Percentiles rank a stretch among this genome's conserved stretches.
Conservation (phyloP, 164 flowering plant genomes). For the Platanus orientalis region DNA sequence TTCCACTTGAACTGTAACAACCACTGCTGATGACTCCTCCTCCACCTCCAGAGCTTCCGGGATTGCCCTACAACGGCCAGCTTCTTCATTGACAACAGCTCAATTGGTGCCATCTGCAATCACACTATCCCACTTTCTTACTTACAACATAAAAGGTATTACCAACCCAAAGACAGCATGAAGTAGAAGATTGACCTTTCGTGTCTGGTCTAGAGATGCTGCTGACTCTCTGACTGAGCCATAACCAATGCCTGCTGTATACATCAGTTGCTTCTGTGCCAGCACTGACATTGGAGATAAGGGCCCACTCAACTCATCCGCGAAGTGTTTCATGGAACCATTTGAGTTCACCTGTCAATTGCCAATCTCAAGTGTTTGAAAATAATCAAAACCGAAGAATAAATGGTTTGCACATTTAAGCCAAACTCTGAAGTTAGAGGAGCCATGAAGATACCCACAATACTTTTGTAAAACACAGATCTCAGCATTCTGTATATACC, state of each 20-base stretch:
- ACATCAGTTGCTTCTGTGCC: conserved; percentile 87
- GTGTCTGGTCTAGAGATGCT: conserved; percentile 47
- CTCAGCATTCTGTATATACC: too few species aligned
- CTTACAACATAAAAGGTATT: background rate
- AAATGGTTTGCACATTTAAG: too few species aligned
- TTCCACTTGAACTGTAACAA: conserved; percentile 94
- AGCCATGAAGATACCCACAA: background rate
- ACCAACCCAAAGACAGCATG: background rate
- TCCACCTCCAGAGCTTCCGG: conserved; percentile 95
- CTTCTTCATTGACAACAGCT: conserved; percentile 73
- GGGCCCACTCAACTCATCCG: conserved; percentile 60
- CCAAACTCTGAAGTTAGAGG: conserved; percentile 9
- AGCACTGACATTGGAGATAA: conserved; percentile 71
- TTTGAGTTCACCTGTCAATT: conserved; percentile 47
- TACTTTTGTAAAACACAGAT: too few species aligned
- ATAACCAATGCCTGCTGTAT: conserved; percentile 79
- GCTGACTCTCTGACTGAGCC: conserved; percentile 55
- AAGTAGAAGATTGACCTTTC: conserved; percentile 44
- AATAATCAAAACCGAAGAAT: too few species aligned
- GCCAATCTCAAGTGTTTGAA: too few species aligned
- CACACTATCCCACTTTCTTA: conserved; percentile 10
- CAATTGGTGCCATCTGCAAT: conserved; percentile 81
- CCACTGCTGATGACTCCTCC: conserved; percentile 99
- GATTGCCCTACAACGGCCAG: conserved; percentile 62
- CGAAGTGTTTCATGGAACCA: conserved; percentile 54